Percentiles rank a stretch among this genome's conserved stretches.
These are phyloP conservation scores for Liquidambar formosana DNA, from an alignment of 164 flowering plant species.

Conservation along the genomic window DNA sequence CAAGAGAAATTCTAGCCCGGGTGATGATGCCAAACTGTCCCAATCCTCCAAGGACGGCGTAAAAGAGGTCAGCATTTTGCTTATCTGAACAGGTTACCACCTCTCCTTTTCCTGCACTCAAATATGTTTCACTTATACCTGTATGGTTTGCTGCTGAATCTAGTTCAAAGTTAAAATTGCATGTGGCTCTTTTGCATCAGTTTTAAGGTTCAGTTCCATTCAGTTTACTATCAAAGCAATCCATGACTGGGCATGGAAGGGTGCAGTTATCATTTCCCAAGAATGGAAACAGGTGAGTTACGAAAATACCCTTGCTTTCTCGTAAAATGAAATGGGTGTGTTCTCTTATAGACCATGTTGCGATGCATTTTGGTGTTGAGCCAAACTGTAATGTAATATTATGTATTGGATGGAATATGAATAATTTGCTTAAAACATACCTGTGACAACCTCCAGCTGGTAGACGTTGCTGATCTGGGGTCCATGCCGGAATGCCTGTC, in stretches of 20 bases:
- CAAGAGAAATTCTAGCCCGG: constrained; percentile 75
- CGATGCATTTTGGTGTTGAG: not conserved
- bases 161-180: too few species aligned
- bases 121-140: not conserved
- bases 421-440: constrained; percentile 26
- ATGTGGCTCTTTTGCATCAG: too few species aligned
- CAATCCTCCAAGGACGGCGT: constrained; percentile 83
- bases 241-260: not conserved
- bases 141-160: too few species aligned
- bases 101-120: constrained; percentile 88
- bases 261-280: not conserved
- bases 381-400: not conserved
- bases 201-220: too few species aligned
- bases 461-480: constrained; percentile 89
- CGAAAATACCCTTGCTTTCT: not conserved
- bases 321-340: not conserved
- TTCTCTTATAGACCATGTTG: not conserved
- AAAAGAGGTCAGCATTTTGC: constrained; percentile 70
- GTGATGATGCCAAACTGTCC: constrained; percentile 97
- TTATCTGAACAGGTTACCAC: constrained; percentile 64
- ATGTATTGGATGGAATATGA: not conserved
- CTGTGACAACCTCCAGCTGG: constrained; percentile 89
- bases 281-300: not conserved
- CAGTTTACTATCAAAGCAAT: too few species aligned
- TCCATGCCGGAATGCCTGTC: constrained; percentile 86